These are phyloP conservation scores for Colletotrichum abscissum DNA, from an alignment of 2,329 filamentous ascomycete species.

Conservation along the genomic window DNA sequence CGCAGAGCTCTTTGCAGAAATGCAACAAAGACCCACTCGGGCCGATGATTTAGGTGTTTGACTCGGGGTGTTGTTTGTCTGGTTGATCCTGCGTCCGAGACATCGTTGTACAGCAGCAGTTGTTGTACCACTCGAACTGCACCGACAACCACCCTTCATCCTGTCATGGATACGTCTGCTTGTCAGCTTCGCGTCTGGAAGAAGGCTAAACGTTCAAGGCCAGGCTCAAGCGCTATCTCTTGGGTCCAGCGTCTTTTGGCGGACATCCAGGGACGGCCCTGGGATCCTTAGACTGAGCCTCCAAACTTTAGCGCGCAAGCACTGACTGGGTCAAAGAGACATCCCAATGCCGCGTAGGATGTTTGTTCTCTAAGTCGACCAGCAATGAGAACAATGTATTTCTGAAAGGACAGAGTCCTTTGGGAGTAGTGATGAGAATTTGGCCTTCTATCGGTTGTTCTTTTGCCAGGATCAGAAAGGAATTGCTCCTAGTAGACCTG, in stretches of 20 bases:
- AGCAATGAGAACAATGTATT: neutral
- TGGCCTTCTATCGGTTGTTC: neutral
- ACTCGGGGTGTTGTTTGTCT: conserved; percentile 3
- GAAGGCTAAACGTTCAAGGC: neutral
- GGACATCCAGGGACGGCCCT: conserved; percentile 9
- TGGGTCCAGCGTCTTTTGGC: neutral
- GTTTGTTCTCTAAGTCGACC: neutral
- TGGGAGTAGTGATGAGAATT: neutral
- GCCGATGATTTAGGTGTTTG: neutral
- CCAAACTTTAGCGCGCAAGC: neutral
- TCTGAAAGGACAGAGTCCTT: neutral
- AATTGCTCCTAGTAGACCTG: neutral
- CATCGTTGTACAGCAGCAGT: conserved; percentile 11
- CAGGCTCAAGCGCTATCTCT: neutral
- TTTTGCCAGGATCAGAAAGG: neutral
- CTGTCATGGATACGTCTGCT: conserved; percentile 12
- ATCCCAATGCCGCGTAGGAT: neutral
- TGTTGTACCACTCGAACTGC: neutral
- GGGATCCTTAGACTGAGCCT: conserved; percentile 1
- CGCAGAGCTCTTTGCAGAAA: neutral
- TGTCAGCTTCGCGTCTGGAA: conserved; percentile 8
- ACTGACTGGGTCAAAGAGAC: neutral
- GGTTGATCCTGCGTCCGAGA: neutral
- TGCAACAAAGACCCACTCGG: neutral
- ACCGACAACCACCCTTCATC: neutral